Percentiles rank a stretch among this genome's conserved stretches.
phyloP scores from a whole-genome alignment of 106 monocot species.

The Ottelia alismoides region DNA sequence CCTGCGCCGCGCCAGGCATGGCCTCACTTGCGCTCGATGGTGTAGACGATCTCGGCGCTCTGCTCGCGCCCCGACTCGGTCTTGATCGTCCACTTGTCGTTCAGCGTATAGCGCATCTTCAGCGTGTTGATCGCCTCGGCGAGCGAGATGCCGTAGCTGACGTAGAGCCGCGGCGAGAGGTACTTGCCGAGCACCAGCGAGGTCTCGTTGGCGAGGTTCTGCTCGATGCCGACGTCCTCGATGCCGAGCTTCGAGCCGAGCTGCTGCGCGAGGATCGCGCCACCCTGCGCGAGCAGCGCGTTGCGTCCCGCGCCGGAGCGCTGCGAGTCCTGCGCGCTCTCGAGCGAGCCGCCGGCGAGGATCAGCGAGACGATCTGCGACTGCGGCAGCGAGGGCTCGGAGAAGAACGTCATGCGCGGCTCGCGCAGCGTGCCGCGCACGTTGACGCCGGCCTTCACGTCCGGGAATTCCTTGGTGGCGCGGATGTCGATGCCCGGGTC shows the following conservation, averaged over 20 bases:
- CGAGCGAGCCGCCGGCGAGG: background rate
- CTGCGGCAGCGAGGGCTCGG: background rate
- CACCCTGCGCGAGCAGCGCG: background rate
- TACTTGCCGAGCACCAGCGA: background rate
- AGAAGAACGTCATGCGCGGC: background rate
- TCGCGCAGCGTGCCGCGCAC: background rate
- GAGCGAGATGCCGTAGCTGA: background rate
- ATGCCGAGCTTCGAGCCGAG: background rate
- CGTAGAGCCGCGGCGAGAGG: background rate
- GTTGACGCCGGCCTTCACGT: background rate
- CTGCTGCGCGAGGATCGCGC: background rate
- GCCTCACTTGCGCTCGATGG: background rate
- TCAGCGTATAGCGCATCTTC: background rate
- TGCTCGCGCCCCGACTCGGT: background rate
- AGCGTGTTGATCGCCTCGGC: background rate
- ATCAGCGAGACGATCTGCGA: background rate
- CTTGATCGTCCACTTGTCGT: background rate
- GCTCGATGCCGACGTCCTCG: background rate
- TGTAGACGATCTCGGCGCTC: background rate
- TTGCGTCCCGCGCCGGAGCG: background rate
- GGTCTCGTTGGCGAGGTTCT: background rate
- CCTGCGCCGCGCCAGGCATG: background rate
- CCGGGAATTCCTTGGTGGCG: background rate
- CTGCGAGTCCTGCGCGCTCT: too few species aligned
- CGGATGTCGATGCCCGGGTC: background rate